These are phyloP conservation scores for Lactifluus subvellereus DNA, from an alignment of 768 basidiomycete genomes.

Conservation along the genomic window DNA sequence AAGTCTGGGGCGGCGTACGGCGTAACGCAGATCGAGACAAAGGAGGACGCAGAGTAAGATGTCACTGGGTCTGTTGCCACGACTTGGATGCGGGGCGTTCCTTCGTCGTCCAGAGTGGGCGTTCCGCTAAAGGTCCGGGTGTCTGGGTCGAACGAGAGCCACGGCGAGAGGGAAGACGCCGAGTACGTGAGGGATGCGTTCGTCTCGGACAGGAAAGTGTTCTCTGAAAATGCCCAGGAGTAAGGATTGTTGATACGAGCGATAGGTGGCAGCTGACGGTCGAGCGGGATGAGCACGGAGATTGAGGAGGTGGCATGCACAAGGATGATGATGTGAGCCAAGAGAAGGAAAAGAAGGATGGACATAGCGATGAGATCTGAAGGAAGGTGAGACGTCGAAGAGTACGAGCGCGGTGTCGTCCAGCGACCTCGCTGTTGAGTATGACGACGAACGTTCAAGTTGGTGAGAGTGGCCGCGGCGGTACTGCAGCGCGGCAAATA, in stretches of 20 bases:
- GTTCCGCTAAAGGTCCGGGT: constrained; percentile 62
- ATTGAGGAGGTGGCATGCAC: constrained; percentile 31
- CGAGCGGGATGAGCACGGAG: constrained; percentile 53
- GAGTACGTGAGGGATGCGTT: constrained; percentile 46
- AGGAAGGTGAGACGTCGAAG: constrained; percentile 21
- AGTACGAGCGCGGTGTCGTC: constrained; percentile 27
- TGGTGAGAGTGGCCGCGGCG: constrained; percentile 15
- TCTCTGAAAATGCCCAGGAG: constrained; percentile 59
- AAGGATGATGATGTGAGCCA: constrained; percentile 43
- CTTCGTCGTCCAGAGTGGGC: constrained; percentile 58
- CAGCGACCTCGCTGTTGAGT: constrained; percentile 27
- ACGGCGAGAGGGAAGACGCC: constrained; percentile 55
- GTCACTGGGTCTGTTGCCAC: constrained; percentile 52
- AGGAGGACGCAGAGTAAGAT: constrained; percentile 41
- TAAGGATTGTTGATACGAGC: constrained; percentile 62
- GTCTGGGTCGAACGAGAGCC: constrained; percentile 67
- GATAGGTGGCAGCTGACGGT: constrained; percentile 70
- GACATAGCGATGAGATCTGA: constrained; percentile 50
- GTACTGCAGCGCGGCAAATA: background rate
- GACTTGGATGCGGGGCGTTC: constrained; percentile 53
- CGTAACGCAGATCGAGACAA: constrained; percentile 54
- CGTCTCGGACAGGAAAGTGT: constrained; percentile 55
- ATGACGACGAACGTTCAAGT: constrained; percentile 10
- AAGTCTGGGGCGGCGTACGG: constrained; percentile 48
- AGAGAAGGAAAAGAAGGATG: constrained; percentile 51